Base-by-base conservation (phyloP, 176 grass and related monocot species). In the Carex cristatella region DNA sequence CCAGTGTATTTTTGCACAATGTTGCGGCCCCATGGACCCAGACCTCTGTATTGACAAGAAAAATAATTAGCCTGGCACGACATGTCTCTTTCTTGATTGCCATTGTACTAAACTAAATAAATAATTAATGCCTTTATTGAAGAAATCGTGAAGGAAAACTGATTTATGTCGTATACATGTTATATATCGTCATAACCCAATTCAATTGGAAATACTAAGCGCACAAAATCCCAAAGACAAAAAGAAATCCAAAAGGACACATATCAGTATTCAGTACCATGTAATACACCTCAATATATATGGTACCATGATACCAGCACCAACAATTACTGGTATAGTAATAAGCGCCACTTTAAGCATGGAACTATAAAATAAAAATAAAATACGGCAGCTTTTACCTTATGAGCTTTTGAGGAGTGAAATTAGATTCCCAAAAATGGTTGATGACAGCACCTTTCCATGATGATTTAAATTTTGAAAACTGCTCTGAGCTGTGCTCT, bases 321-420 rank as follows among this genome's bases (percentile, higher is more conserved):
- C 16, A 51, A 51, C 10, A 1, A 37, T 49, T 18, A 74, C 18
- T 49, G n/a, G 16, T 35, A 14, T 35, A 69, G 2, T 76, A 23
- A 7, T 7, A 76, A 76, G 23, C 19, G 12, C 46, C 48, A 76
- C 23, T 54, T 31, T 48, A 30, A 30, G 46, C 48, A 75, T 54
- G 14, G 15, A 19, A 46, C 6, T 33, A 69, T 35, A 69, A 86
- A 23, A 10, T 46, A 46, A 46, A 46, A 51, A 51, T 10, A 51
- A 15, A n/a, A 12, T 35, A 4, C 2, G 7, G 14, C 53, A 82
- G 60, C 38, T 15, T 62, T 74, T 64, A 90, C 85, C 85, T 79
- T 35, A 90, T 14, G 37, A 90, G n/a, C 67, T 90, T 90, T 80
- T 87, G 84, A 87, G 85, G 84, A 18, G 84, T 90, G 70, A 90